These are phyloP conservation scores for Cinnamomum chago DNA, from an alignment of 164 flowering plant genomes.

Conservation along the genomic window DNA sequence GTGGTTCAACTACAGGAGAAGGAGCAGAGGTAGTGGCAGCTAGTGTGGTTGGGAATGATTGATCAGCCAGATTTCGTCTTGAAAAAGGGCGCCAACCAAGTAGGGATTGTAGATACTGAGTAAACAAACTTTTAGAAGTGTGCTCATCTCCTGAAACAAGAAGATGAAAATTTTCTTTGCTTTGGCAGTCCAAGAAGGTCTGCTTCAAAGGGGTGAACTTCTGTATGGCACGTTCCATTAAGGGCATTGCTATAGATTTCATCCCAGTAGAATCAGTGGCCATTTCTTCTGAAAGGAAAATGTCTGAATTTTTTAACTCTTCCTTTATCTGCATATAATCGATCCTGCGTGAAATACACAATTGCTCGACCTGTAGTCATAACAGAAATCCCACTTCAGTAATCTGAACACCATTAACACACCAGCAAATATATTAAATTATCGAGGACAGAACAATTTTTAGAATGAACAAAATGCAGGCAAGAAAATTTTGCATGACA, in stretches of 20 bases:
- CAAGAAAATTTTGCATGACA: too few species aligned
- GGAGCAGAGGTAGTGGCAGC: constrained; percentile 18
- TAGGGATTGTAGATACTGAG: constrained; percentile 29
- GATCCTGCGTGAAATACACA: constrained; percentile 43
- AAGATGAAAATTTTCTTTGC: constrained; percentile 25
- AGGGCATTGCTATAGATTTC: constrained; percentile 12
- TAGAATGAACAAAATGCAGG: too few species aligned
- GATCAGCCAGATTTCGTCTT: constrained; percentile 31
- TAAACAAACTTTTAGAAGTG: constrained; percentile 32
- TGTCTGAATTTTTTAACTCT: constrained; percentile 26
- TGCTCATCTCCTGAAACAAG: constrained; percentile 34
- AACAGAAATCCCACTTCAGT: constrained; percentile 1
- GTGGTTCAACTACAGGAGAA: constrained; percentile 21
- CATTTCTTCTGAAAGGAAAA: constrained; percentile 22
- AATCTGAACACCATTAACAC: background rate
- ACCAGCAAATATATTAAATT: too few species aligned
- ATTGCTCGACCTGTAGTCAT: constrained; percentile 42
- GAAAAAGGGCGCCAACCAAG: constrained; percentile 23
- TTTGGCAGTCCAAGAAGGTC: constrained; percentile 50
- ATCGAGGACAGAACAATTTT: too few species aligned
- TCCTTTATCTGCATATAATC: constrained; percentile 35
- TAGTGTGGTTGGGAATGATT: constrained; percentile 21
- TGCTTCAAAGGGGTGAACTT: constrained; percentile 33
- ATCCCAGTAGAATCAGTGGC: constrained; percentile 13
- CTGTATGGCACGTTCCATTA: constrained; percentile 28